Base-by-base conservation (phyloP, 2,329 filamentous ascomycete genomes). In the Verticillium isaacii region DNA sequence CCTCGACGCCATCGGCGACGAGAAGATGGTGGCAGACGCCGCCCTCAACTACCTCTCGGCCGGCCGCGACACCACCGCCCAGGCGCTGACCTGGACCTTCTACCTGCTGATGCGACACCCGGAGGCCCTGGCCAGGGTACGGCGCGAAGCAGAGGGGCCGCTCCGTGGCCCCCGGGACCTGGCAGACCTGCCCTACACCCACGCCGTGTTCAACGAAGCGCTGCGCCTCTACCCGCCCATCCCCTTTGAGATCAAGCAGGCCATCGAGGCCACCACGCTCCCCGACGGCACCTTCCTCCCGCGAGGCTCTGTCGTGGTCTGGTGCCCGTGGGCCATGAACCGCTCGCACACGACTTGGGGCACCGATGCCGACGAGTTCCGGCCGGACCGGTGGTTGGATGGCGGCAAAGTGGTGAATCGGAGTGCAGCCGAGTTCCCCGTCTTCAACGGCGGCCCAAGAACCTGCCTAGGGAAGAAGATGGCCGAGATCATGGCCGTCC, bases 41-140 rank as follows among this genome's bases (percentile, higher is more conserved):
- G 87, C 86, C 0, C 74, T 89, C 14, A 89, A 88, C 66, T 89
- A 87, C 67, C 81, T 89, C 11, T 88, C 85, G 1, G 87, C 87
- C 0, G 84, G 86, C 17, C 77, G 86, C 61, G 87, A 89, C 68
- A 89, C 87, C 0, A 86, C 85, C 7, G 86, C 86, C 0, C 86
- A 89, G 67, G 84, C 83, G 1, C 72, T 89, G 12, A 88, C 86
- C 0, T 89, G 87, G 87, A 81, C 82, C 0, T 79, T 88, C 50
- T 87, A 89, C 69, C 75, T 86, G 1, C 75, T 89, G 14, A 82
- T 87, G 73, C 77, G 78, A 39, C 75, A 87, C 63, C 79, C 78
- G 0, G 64, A 68, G 2, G 76, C 76, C 2, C 66, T 75, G 1
- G 66, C 71, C 32, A 75, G 72, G 61, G 74, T 86, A 29, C 77